Base-by-base conservation (phyloP, 2,329 filamentous ascomycete genomes). In the Bimuria novae-zelandiae region DNA sequence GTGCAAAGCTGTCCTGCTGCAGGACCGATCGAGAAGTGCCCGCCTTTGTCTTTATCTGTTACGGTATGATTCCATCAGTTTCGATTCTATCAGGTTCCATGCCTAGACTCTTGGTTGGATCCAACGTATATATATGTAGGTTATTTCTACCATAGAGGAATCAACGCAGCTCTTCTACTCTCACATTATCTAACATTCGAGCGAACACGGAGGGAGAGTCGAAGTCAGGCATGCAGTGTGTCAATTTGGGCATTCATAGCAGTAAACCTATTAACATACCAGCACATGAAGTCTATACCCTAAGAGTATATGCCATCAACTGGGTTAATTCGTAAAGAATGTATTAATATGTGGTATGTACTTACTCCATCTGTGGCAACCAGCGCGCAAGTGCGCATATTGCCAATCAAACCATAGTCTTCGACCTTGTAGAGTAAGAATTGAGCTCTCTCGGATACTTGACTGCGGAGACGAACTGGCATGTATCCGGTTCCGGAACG, bases 161-260 rank as follows among this genome's bases (percentile, higher is more conserved):
- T n/a, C n/a, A n/a, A n/a, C n/a, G n/a, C n/a, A n/a, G n/a, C n/a
- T n/a, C n/a, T n/a, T n/a, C n/a, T n/a, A n/a, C n/a, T n/a, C n/a
- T n/a, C n/a, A n/a, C n/a, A n/a, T n/a, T n/a, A n/a, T 92, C 89
- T 2, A 92, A 75, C 14, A 92, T 79, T 35, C 88, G 84, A 65
- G 87, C 90, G 69, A 92, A 92, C 44, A 92, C 75, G 0, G 86
- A 87, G 0, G 89, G 88, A 5, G 88, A 90, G 71, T 92, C 89
- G 67, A 92, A 92, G 60, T 90, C 84, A 3, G 88, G 89, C 89
- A 84, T 88, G 29, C 22, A 11, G 4, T 21, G 11, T 23, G 19
- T 49, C 4, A 19, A 27, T 32, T 30, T 25, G 25, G 43, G 36
- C 30, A 16, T 21, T 25, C 7, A 44, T 32, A 11, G 12, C 36